phyloP scores from a whole-genome alignment of 805 yeast genomes.

The Metschnikowia hibisci region DNA sequence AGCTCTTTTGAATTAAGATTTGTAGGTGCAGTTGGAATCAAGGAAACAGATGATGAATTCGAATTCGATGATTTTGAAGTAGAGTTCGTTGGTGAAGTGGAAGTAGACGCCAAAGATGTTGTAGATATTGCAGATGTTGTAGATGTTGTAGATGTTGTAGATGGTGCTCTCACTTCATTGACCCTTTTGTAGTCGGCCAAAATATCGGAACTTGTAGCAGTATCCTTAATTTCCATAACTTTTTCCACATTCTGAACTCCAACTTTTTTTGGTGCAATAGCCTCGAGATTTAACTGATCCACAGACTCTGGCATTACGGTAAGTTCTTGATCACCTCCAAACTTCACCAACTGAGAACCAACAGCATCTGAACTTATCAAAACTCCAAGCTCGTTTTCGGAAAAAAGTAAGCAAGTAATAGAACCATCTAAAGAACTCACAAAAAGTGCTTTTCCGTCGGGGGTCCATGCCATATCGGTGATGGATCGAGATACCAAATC shows the following conservation, averaged over 20 bases:
- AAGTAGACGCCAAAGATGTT: too few relatives aligned
- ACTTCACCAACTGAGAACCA: constrained; percentile 67
- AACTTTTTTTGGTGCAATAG: not conserved
- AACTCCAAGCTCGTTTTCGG: constrained; percentile 56
- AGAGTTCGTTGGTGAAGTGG: not conserved
- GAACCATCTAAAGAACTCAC: constrained; percentile 83
- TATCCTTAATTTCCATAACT: too few relatives aligned
- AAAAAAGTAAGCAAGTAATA: constrained; percentile 65
- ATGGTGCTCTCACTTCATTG: too few relatives aligned
- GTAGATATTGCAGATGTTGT: too few relatives aligned
- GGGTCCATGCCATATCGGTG: constrained; percentile 87
- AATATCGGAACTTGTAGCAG: not conserved
- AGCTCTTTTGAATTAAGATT: not conserved
- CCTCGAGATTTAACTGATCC: constrained; percentile 57
- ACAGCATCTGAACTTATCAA: constrained; percentile 62
- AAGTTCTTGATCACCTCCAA: constrained; percentile 85
- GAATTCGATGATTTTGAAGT: not conserved
- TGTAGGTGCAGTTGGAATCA: not conserved
- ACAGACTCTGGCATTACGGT: constrained; percentile 84
- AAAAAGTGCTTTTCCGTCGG: constrained; percentile 70
- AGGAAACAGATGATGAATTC: not conserved
- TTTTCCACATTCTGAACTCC: too few relatives aligned
- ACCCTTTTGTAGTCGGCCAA: not conserved
- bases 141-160: too few relatives aligned
- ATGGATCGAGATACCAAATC: constrained; percentile 75